Base-by-base conservation (phyloP, 805 yeast genomes). In the Pichia manshurica region DNA sequence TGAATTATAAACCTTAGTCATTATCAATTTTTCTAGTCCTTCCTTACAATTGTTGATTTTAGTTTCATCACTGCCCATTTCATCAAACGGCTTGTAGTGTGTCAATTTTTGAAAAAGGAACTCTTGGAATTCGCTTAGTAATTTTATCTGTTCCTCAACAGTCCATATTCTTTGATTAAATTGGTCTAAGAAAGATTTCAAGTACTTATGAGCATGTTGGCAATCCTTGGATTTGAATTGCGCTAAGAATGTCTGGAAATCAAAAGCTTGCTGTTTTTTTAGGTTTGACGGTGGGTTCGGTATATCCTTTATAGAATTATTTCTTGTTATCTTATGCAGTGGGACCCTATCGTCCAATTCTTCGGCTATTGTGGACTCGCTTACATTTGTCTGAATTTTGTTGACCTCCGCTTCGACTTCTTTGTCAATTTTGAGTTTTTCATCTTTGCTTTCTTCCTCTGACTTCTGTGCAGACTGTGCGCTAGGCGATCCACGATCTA, bases 1-100 rank as follows among this genome's bases (percentile, higher is more conserved):
- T 46, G 77, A 78, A 1, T 72, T 71, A 62, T 88, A 90, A 2
- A 95, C 65, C 53, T 96, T 74, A 47, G 91, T 90, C 95, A 90
- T 87, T 9, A 95, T 74, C 38, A 93, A 72, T 63, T 93, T 93
- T 64, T 93, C 99, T 57, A 93, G 73, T 0, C 99, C 99, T 56
- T 89, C 97, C 54, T 82, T 70, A 2, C 95, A 82, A 59, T 90
- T 88, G 34, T 74, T 80, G 44, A 86, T 67, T 45, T 76, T 81
- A 19, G 71, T 71, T 2, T 72, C 76, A 16, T 79, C 80, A 38
- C 65, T 70, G 23, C 45, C 52, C 70, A 87, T 74, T 3, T 77
- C 68, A 20, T 78, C 74, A 63, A 93, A 91, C 1, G 97, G 97
- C 52, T 84, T 84, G 56, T 71, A 81, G 15, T 70, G 61, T 2